These are phyloP conservation scores for Podaxis mareebaensis DNA, from an alignment of 768 basidiomycete genomes.

Conservation along the genomic window DNA sequence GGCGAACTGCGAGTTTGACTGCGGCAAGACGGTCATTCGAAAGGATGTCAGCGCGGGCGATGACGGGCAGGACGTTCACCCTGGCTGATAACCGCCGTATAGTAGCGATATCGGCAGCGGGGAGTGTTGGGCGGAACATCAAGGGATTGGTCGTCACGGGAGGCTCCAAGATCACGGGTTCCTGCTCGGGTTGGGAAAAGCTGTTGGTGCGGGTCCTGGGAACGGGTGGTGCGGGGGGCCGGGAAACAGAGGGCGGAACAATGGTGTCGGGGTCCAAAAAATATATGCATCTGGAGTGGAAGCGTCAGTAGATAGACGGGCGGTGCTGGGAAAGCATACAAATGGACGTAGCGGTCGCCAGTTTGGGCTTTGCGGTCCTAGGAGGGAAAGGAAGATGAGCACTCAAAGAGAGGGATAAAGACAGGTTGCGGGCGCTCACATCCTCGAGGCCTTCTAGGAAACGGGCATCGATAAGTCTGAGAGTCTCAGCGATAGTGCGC, in stretches of 20 bases:
- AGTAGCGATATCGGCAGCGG: slow-evolving; percentile 68
- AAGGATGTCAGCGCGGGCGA: slow-evolving; percentile 78
- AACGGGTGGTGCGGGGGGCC: slow-evolving; percentile 66
- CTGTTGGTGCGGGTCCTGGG: slow-evolving; percentile 69
- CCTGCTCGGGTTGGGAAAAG: slow-evolving; percentile 70
- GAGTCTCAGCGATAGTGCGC: slow-evolving; percentile 62
- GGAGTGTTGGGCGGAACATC: slow-evolving; percentile 66
- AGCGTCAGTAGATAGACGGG: slow-evolving; percentile 6
- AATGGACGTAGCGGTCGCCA: slow-evolving; percentile 79
- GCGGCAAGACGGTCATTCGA: slow-evolving; percentile 80
- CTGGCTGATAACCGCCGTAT: slow-evolving; percentile 79
- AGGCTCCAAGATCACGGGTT: slow-evolving; percentile 79
- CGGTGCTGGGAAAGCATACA: slow-evolving; percentile 49
- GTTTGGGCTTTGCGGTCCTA: slow-evolving; percentile 72
- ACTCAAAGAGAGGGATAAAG: slow-evolving; percentile 18
- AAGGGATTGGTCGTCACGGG: slow-evolving; percentile 74
- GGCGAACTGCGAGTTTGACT: slow-evolving; percentile 77
- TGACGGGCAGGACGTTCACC: slow-evolving; percentile 86
- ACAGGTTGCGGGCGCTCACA: slow-evolving; percentile 50
- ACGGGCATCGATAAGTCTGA: slow-evolving; percentile 70
- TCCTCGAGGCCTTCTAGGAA: slow-evolving; percentile 76
- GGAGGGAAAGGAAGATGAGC: slow-evolving; percentile 21
- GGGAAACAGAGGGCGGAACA: slow-evolving; percentile 67
- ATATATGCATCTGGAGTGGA: slow-evolving; percentile 69
- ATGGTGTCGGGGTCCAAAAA: slow-evolving; percentile 85